A percentile compares a stretch with the other conserved stretches of the same genome.
Conservation (phyloP, 495 filamentous ascomycete genomes). For the Hypoxylon rickii region DNA sequence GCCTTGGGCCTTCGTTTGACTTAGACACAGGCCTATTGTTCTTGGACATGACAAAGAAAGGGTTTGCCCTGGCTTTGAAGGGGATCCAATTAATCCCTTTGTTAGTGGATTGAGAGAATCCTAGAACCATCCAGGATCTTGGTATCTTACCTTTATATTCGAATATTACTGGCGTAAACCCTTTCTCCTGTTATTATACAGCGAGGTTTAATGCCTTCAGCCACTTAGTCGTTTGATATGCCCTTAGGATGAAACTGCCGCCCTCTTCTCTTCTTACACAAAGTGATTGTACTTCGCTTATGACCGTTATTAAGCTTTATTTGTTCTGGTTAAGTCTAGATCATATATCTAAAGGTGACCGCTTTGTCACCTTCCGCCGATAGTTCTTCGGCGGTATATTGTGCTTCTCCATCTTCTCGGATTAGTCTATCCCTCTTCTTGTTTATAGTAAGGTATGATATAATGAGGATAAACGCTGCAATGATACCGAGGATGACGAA, state of each 20-base stretch:
- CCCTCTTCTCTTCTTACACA: too few relatives aligned
- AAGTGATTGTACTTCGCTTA: too few relatives aligned
- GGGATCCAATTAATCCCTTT: slow-evolving; percentile 8
- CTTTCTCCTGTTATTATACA: too few relatives aligned
- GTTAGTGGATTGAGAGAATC: neutral
- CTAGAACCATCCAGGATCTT: neutral
- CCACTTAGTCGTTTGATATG: neutral
- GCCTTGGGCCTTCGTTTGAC: neutral
- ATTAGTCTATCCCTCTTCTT: slow-evolving; percentile 54
- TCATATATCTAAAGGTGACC: slow-evolving; percentile 66
- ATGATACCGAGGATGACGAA: slow-evolving; percentile 67
- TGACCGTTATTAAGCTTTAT: neutral
- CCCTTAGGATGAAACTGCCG: neutral
- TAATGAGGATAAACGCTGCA: slow-evolving; percentile 58
- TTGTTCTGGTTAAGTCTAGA: slow-evolving; percentile 1
- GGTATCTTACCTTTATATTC: neutral
- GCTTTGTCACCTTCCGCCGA: slow-evolving; percentile 67
- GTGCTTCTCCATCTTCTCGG: slow-evolving; percentile 48
- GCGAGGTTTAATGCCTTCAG: too few relatives aligned
- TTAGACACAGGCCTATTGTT: neutral
- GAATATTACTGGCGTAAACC: neutral
- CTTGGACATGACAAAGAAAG: neutral
- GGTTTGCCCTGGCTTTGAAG: neutral
- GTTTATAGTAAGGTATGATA: slow-evolving; percentile 66
- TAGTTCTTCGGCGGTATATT: slow-evolving; percentile 57